These are phyloP conservation scores for Gynandropsis gynandra DNA, from an alignment of 345 rosid species.

Conservation along the genomic window DNA sequence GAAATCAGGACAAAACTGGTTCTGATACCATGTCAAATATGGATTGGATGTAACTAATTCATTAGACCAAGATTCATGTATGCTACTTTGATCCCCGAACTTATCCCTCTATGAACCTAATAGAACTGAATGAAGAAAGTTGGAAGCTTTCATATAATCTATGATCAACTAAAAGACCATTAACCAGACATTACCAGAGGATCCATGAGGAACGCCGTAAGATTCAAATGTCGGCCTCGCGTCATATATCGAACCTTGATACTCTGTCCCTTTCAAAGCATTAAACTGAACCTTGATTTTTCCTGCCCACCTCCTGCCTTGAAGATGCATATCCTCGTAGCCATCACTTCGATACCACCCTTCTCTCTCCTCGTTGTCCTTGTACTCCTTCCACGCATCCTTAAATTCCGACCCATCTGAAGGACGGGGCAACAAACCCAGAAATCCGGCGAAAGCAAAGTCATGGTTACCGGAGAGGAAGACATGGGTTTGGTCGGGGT, in stretches of 20 bases:
- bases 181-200: constrained; percentile 41
- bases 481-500: constrained; percentile 55
- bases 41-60: too few species aligned
- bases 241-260: constrained; percentile 63
- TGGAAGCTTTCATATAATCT: neutral
- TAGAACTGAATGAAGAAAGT: neutral
- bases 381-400: constrained; percentile 61
- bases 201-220: constrained; percentile 77
- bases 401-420: constrained; percentile 35
- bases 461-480: constrained; percentile 75
- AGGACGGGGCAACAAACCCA: constrained; percentile 48
- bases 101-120: neutral
- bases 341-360: constrained; percentile 73
- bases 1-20: too few species aligned
- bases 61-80: too few species aligned
- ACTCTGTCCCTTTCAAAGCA: constrained; percentile 39
- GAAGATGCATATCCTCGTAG: constrained; percentile 60
- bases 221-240: constrained; percentile 69
- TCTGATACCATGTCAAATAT: too few species aligned
- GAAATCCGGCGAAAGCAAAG: constrained; percentile 61
- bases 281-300: constrained; percentile 36
- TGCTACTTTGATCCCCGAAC: too few species aligned
- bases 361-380: constrained; percentile 50
- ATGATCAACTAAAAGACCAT: neutral
- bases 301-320: constrained; percentile 81